Evolutionary conservation across 257 asterid species (phyloP).

Genomic region (Fraxinus cuspidata): DNA sequence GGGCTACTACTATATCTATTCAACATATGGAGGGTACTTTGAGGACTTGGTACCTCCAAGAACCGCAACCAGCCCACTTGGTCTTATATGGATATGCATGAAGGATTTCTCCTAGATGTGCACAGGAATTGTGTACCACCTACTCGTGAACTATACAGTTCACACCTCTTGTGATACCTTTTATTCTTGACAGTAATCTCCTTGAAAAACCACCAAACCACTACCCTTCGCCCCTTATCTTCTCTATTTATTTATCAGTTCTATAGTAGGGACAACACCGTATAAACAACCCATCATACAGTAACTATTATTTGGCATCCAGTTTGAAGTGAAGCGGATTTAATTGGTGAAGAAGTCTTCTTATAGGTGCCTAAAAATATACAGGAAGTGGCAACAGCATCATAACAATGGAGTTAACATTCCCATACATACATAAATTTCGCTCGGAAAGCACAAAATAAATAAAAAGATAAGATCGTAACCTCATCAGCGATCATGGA

Average conservation of each 20-base stretch:
- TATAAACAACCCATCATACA: background rate
- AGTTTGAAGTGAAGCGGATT: background rate
- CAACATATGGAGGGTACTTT: background rate
- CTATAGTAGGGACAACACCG: background rate
- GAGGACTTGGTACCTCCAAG: background rate
- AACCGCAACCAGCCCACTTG: background rate
- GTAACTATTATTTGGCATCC: background rate
- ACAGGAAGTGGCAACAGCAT: background rate
- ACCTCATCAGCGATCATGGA: slow-evolving; percentile 99
- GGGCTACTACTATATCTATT: background rate
- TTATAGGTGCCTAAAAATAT: background rate
- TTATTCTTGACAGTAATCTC: background rate
- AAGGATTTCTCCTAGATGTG: no score
- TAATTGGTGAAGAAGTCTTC: background rate
- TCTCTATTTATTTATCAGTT: background rate
- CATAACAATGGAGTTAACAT: background rate
- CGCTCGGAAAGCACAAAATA: background rate
- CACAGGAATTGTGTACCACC: background rate
- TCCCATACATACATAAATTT: background rate
- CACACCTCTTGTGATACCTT: background rate
- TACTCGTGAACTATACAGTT: no score
- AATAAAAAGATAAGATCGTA: background rate
- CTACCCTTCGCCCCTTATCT: background rate
- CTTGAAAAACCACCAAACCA: background rate
- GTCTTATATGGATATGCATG: background rate